Evolutionary conservation across 306 rosid species (phyloP), one percentile per base, ranked within the genome.

Genomic region (Dicorynia guianensis): DNA sequence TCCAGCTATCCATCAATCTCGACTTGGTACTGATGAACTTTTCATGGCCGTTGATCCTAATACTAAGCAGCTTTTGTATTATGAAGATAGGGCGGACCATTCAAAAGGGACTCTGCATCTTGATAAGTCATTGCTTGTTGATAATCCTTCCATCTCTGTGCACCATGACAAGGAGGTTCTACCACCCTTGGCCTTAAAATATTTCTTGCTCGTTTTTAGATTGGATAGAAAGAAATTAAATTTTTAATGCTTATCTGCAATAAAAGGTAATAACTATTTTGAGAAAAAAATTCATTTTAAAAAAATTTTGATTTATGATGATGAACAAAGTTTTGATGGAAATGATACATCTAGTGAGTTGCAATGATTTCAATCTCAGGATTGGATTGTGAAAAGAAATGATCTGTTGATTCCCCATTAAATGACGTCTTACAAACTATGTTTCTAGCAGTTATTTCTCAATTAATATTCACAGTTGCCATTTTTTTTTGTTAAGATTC

Each of bases 1-100:
- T 76, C 91, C 84, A 60, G 85, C 82, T 76, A 86, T 86, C 67
- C 91, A 64, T 38, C 99, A 96, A 84, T 90, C 99, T 86, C 96
- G 98, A 74, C 93, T 96, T 52, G 99, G 99, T 67, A 96, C 97
- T 25, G 99, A 96, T 70, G 99, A 92, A 82, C 83, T 96, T 60
- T 92, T 92, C 57, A 81, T 96, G 93, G 98, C 98, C 42, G 82
- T 89, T 68, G 96, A 96, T 87, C 99, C 96, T 48, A 56, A 72
- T 83, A 89, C 93, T 48, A 89, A 96, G 80, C 99, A 96, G 71
- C 93, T 96, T 38, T 78, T 92, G 69, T 93, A 87, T 81, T 96
- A 96, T 57, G 98, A 93, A 89, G 97, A 96, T 69, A 96, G 66
- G 87, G 86, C 84, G 14, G 97, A 92, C 82, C 52, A 40, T 80